phyloP scores from a whole-genome alignment of 148 eudicot species.

The Rhododendron williamsianum region DNA sequence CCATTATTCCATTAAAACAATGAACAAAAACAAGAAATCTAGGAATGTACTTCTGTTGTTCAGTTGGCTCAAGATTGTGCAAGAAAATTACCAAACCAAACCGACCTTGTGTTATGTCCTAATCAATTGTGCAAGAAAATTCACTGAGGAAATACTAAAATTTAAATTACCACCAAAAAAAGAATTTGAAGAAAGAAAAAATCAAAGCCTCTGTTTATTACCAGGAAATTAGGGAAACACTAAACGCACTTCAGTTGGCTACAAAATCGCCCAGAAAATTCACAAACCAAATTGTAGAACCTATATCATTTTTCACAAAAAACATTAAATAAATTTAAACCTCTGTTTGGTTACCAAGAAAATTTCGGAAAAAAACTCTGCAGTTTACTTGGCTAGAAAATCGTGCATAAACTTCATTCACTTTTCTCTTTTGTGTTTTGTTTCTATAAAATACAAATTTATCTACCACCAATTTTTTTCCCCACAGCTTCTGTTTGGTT shows the following conservation, averaged over 20 bases:
- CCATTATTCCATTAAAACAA: neutral
- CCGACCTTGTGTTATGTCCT: neutral
- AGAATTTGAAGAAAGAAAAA: neutral
- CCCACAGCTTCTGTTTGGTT: neutral
- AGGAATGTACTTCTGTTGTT: neutral
- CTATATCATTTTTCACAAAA: neutral
- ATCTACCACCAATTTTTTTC: neutral
- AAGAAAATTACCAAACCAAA: neutral
- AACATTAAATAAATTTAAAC: neutral
- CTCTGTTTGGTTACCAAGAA: slow-evolving; percentile 1
- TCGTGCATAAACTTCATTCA: neutral
- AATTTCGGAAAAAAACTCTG: neutral
- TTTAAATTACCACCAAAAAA: slow-evolving; percentile 5
- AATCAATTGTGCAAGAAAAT: neutral
- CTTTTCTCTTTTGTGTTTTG: neutral
- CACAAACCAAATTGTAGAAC: neutral
- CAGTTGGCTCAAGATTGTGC: neutral
- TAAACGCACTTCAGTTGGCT: neutral
- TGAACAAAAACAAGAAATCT: neutral
- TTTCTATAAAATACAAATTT: neutral
- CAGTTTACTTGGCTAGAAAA: neutral
- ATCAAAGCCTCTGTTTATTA: neutral
- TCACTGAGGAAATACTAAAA: neutral
- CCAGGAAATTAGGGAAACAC: neutral
- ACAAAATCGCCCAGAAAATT: neutral